phyloP scores from a whole-genome alignment of 2,329 filamentous ascomycete species.

The Trichoderma lentiforme region DNA sequence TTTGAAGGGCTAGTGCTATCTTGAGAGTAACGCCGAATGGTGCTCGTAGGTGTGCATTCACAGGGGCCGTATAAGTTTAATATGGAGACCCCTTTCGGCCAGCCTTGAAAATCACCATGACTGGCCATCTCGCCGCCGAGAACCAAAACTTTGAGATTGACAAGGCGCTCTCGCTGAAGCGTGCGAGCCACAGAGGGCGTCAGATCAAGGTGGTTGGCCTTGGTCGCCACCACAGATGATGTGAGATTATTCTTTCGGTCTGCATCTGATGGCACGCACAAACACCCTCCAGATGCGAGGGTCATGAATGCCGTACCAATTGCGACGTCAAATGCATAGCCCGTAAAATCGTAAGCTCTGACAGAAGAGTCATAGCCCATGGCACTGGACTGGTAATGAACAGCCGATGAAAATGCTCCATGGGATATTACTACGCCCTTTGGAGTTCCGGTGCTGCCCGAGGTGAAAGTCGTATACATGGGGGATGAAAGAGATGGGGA shows the following conservation, averaged over 20 bases:
- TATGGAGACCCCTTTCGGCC: background rate
- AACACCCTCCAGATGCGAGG: background rate
- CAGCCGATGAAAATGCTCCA: background rate
- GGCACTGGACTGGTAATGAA: background rate
- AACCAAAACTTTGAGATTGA: background rate
- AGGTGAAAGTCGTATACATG: slow-evolving; percentile 22
- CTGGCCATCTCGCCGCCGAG: background rate
- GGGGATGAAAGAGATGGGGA: background rate
- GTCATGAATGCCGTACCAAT: background rate
- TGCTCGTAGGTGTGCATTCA: background rate
- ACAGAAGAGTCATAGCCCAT: background rate
- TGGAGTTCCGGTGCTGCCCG: slow-evolving; percentile 23
- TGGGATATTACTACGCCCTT: slow-evolving; percentile 17
- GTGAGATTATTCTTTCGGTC: background rate
- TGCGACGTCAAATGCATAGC: background rate
- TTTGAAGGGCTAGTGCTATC: background rate
- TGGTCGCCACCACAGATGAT: background rate
- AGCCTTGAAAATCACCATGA: background rate
- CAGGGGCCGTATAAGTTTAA: background rate
- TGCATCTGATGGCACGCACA: background rate
- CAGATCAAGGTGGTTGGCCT: background rate
- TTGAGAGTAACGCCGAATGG: background rate
- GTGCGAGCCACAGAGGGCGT: background rate
- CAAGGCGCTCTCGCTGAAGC: background rate
- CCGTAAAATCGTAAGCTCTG: background rate